Base-by-base conservation (phyloP, 2,329 filamentous ascomycete genomes). In the Chaetomiaceae sp. region DNA sequence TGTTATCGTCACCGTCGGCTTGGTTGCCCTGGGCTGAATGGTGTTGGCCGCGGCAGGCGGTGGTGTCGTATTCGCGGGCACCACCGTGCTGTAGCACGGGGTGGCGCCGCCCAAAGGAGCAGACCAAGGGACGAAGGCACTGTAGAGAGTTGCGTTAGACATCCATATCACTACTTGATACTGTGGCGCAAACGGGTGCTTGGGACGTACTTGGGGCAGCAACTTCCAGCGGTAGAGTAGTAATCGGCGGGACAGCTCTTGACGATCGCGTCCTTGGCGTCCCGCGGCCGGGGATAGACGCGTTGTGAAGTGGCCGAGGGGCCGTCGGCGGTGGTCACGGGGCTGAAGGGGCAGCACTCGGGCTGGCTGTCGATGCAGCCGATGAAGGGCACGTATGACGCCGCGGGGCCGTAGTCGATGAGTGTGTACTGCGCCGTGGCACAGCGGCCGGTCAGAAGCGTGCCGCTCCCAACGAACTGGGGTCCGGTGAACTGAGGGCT, bases 171-270 rank as follows among this genome's bases (percentile, higher is more conserved):
- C n/a, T n/a, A 6, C 25, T 27, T 5, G 5, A 6, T 5, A 9
- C 6, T 27, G 25, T 27, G 11, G 37, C 20, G 20, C 14, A n/a
- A 15, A 44, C 3, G 12, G 22, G 38, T 4, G 6, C 3, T 20
- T 14, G 17, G 12, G 17, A 38, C 54, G 3, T 57, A 61, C 61
- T 29, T 60, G n/a, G 61, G 61, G 17, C 59, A 63, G 36, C 61
- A 63, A 17, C 47, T 38, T 3, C 55, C 54, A 23, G 52, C 56
- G 3, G 53, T 34, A 1, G 56, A 48, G 25, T 58, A 56, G 25
- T 61, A 63, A 44, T 56, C 58, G 6, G 23, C 19, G 17, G 61
- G 53, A 47, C 61, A 63, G 12, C 19, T 48, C 2, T 47, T 51
- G 37, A 58, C 12, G 9, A 31, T 25, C 3, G 55, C 54, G 36